Base-by-base conservation (phyloP, 768 basidiomycete genomes). In the Agaricus sinodeliciosus region DNA sequence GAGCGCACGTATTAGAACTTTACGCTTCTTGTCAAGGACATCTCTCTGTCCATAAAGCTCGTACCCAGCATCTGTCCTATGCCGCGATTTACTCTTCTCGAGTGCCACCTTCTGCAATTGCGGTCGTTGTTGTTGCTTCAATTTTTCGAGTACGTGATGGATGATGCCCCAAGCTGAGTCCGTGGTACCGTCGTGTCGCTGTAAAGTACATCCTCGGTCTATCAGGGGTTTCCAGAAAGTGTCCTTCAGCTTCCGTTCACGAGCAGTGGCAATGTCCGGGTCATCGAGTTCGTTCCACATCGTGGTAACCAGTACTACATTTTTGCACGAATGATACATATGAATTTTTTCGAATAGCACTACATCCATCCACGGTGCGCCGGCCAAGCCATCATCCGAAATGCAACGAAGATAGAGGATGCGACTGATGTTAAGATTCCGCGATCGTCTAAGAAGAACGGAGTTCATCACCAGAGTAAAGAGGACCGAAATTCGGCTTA, bases 1-100 rank as follows among this genome's bases (percentile, higher is more conserved):
- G 35, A 48, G 47, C 22, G 19, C 37, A 19, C 19, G n/a, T 11
- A 48, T 39, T 18, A 48, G 25, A 15, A 9, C 47, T 41, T 59
- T 60, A 57, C 65, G 65, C 31, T 60, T 54, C 26, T 59, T 58
- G 16, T 69, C 54, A 16, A 65, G 48, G 28, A 61, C 60, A 34
- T 65, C 59, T 13, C 68, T 56, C 0, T 60, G 57, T 15, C 48
- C 55, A 40, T 60, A 55, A 19, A 61, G 52, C 19, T 57, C 56
- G 35, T 60, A 57, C 5, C 62, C 65, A 13, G 60, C 65, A 19
- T 55, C 51, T 12, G 65, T 65, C 25, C 60, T 63, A 3, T 57
- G 49, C 26, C 65, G 63, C n/a, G 56, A 45, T 26, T 56, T 60
- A 15, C 49, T 47, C 31, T 61, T 43, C 25, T 60, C 56, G 0